Evolutionary conservation across 2,329 filamentous ascomycete species (phyloP), one percentile per base, ranked within the genome.

Genomic region (Coleophoma cylindrospora): DNA sequence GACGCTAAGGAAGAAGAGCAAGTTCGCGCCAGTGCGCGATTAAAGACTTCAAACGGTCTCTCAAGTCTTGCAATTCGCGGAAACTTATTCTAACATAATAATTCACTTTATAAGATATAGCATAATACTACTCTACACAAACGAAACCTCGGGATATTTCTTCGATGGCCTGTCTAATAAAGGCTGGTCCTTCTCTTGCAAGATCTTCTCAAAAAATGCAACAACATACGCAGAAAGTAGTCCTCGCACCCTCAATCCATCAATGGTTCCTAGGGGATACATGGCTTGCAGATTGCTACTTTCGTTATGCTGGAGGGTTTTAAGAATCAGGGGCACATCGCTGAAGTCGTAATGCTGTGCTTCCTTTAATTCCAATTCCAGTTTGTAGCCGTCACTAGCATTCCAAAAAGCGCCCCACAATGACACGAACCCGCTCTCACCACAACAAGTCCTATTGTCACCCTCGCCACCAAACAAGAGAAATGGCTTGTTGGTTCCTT

Each of bases 1-100:
- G 49, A 47, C 45, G 32, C 57, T 77, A 45, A 63, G 74, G 49
- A 68, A 62, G 54, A 70, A 62, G 58, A 73, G 69, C 5, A 74
- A 70, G 43, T 73, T 75, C 57, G 69, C 69, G 6, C 69, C 68
- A 34, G 49, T 56, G 11, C 27, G 4, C 27, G 27, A 27, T 10
- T 27, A 27, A 27, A 27, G 27, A 10, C 27, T 27, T 27, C 3
- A 27, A 27, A 27, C 7, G 27, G 27, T 27, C 27, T 27, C 9
- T 27, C 27, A 27, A 27, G 27, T 8, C 7, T 10, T 27, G 27
- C 27, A 27, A 3, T 27, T 7, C 27, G 2, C 27, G 3, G 27
- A 7, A 27, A 27, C 3, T 6, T 27, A 27, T 27, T 8, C 27
- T 27, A 3, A 27, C 27, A 27, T 27, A 8, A 7, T 27, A 6